Base-by-base conservation (phyloP, 2,329 filamentous ascomycete genomes). In the Arthrobotrys iridis region DNA sequence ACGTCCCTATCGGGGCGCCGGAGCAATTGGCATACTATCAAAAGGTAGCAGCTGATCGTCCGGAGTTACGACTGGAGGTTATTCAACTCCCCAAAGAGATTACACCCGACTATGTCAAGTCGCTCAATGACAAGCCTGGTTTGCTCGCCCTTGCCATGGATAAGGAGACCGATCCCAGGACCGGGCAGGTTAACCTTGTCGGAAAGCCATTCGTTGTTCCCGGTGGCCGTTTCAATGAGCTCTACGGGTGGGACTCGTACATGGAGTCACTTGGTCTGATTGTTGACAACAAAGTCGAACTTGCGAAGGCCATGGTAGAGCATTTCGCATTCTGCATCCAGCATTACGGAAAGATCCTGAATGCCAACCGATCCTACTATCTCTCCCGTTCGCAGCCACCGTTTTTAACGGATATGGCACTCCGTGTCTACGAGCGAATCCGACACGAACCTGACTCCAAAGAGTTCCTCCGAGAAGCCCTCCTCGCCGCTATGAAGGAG, bases 211-310 rank as follows among this genome's bases (percentile, higher is more conserved):
- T 98, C 79, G 93, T 98, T n/a, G 95, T 99, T 2, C 95, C 95
- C 0, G 95, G 95, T 73, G 95, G 95, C 22, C 89, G 95, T 28
- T 99, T 99, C 88, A 99, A 99, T 83, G 95, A 99, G 82, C 84
- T 99, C 20, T 99, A 99, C 81, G 94, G 94, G 50, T 99, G 95
- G 95, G 95, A 99, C 83, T 97, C 93, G 82, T 99, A 98, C 85
- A 98, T 99, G 93, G 92, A 94, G 82, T 95, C 94, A 3, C 85
- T 98, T 2, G 95, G 95, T 15, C 86, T 99, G 71, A 85, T 98
- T 72, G 93, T 94, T 80, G 91, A 95, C 81, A 89, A 92, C 72
- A 78, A 76, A 18, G 89, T 93, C 20, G 89, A 97, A 80, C 84
- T 98, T 65, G 93, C 93, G 78, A 97, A 97, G 84, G 88, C 90